These are phyloP conservation scores for Typha latifolia DNA, from an alignment of 176 grass and related monocot genomes.

Conservation along the genomic window DNA sequence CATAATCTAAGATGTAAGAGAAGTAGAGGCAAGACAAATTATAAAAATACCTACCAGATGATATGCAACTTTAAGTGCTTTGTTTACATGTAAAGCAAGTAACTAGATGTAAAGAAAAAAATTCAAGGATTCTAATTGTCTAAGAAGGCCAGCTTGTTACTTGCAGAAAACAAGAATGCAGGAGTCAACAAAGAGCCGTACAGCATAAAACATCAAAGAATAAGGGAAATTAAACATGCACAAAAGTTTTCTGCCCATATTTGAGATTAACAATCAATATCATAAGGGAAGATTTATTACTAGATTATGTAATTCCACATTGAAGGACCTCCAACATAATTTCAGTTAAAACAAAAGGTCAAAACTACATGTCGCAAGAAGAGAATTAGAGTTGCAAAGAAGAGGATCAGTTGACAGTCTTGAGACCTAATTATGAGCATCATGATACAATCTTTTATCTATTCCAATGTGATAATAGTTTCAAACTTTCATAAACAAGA, in stretches of 20 bases:
- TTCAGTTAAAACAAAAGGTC: not conserved
- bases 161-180: too few species aligned
- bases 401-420: not conserved
- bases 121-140: too few species aligned
- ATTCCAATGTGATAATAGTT: not conserved
- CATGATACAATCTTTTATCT: not conserved
- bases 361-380: not conserved
- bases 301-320: not conserved
- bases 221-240: not conserved
- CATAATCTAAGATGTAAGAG: not conserved
- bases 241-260: not conserved
- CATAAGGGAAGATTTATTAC: not conserved
- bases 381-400: not conserved
- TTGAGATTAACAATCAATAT: not conserved
- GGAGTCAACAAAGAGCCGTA: not conserved
- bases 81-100: too few species aligned
- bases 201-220: not conserved
- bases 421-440: not conserved
- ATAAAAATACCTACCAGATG: not conserved
- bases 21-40: not conserved
- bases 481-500: not conserved
- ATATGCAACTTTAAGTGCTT: too few species aligned
- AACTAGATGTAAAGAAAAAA: too few species aligned
- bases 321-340: not conserved
- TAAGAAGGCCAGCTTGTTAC: too few species aligned